Conservation (phyloP, 148 eudicot species). For the Polygonum maritimum region DNA sequence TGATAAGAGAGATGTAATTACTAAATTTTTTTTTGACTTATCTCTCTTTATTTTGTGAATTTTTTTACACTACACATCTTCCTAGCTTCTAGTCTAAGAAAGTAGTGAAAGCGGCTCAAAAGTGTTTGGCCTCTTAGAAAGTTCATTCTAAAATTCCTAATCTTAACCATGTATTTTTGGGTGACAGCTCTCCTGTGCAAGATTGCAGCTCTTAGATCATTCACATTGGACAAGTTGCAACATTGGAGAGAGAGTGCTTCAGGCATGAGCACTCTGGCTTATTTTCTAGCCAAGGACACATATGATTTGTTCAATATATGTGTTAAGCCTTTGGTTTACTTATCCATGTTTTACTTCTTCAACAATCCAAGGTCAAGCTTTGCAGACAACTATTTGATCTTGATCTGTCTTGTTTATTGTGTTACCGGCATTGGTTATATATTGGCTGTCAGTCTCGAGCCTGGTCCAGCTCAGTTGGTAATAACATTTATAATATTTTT, state of each 20-base stretch:
- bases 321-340: conserved; percentile 74
- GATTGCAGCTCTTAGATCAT: conserved; percentile 77
- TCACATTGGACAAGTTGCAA: conserved; percentile 68
- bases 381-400: conserved; percentile 44
- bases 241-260: conserved; percentile 76
- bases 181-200: conserved; percentile 69
- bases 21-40: no score
- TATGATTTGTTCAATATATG: conserved; percentile 56
- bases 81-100: no score
- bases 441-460: conserved; percentile 64
- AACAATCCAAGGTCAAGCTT: conserved; percentile 83
- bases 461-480: conserved; percentile 83
- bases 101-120: background rate
- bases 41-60: no score
- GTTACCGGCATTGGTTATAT: conserved; percentile 81
- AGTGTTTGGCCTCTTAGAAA: background rate
- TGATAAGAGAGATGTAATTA: no score
- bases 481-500: background rate
- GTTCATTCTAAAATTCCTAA: background rate
- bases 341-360: conserved; percentile 83
- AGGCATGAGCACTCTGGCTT: conserved; percentile 79
- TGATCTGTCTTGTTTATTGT: conserved; percentile 76
- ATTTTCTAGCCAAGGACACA: conserved; percentile 79
- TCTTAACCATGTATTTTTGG: background rate
- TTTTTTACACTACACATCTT: no score